Conservation (phyloP, 2,329 filamentous ascomycete species). For the Podosphaera xanthii region DNA sequence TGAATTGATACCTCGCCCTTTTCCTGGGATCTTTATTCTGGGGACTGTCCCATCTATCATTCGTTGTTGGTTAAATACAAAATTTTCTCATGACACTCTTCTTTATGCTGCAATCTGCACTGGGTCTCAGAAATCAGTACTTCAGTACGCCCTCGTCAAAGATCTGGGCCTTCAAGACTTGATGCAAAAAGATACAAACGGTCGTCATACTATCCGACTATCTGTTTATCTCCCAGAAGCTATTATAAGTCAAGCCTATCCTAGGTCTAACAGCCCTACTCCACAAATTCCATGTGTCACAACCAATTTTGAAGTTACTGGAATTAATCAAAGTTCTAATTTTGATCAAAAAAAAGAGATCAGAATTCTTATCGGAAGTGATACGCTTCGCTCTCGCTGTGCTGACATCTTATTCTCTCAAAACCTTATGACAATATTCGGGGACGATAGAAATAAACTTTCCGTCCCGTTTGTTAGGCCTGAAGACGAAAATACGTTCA, state of each 20-base stretch:
- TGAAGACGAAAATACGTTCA: slow-evolving; percentile 66
- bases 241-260: slow-evolving; percentile 52
- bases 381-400: slow-evolving; percentile 63
- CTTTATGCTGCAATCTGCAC: slow-evolving; percentile 84
- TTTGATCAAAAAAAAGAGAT: slow-evolving; percentile 37
- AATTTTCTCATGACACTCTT: slow-evolving; percentile 73
- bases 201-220: slow-evolving; percentile 45
- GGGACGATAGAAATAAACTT: slow-evolving; percentile 67
- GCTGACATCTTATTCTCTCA: slow-evolving; percentile 83
- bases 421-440: slow-evolving; percentile 69
- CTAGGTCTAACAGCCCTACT: slow-evolving; percentile 47
- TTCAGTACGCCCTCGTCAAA: slow-evolving; percentile 52
- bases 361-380: slow-evolving; percentile 75
- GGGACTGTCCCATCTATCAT: slow-evolving; percentile 85
- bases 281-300: slow-evolving; percentile 65
- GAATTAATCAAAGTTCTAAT: slow-evolving; percentile 28
- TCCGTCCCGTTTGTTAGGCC: slow-evolving; percentile 82
- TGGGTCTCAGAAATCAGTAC: slow-evolving; percentile 68
- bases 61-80: slow-evolving; percentile 78
- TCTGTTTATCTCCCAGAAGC: slow-evolving; percentile 82
- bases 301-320: slow-evolving; percentile 54
- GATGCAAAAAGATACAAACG: slow-evolving; percentile 41
- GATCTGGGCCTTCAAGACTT: slow-evolving; percentile 49
- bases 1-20: slow-evolving; percentile 44
- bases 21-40: slow-evolving; percentile 64